Percentiles rank a stretch among this genome's conserved stretches.
Conservation (phyloP, 208 protist species). For the Crithidia bombi region DNA sequence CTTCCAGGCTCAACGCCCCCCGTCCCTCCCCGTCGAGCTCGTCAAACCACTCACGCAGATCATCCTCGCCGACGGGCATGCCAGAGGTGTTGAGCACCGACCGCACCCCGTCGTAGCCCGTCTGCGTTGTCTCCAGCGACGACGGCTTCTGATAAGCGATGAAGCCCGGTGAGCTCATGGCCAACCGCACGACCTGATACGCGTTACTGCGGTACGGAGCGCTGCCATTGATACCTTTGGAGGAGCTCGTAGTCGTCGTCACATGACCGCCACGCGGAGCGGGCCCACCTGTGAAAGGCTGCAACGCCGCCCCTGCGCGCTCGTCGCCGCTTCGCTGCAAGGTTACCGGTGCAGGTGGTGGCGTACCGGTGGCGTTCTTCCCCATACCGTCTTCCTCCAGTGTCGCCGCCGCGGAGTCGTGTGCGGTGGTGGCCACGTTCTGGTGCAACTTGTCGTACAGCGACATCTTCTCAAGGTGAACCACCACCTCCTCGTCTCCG, state of each 20-base stretch:
- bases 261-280: neutral
- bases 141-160: conserved; percentile 27
- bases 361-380: no score
- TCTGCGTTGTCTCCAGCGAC: conserved; percentile 2
- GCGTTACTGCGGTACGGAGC: conserved; percentile 65
- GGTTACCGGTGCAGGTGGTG: neutral
- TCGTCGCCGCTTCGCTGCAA: neutral
- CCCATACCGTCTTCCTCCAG: neutral
- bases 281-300: neutral
- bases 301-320: neutral
- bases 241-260: no score
- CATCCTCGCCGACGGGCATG: conserved; percentile 62
- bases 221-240: no score
- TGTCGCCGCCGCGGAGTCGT: conserved; percentile 1
- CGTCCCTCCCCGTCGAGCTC: conserved; percentile 41
- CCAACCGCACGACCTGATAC: conserved; percentile 76
- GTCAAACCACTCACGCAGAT: conserved; percentile 78
- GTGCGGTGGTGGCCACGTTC: conserved; percentile 14
- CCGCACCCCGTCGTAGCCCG: conserved; percentile 32
- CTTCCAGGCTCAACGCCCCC: conserved; percentile 43
- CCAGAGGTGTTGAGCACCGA: conserved; percentile 59
- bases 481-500: conserved; percentile 27
- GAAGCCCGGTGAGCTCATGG: conserved; percentile 50
- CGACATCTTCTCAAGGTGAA: conserved; percentile 36
- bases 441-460: conserved; percentile 36